Conservation (phyloP, 148 eudicot species). For the Selenicereus undatus region DNA sequence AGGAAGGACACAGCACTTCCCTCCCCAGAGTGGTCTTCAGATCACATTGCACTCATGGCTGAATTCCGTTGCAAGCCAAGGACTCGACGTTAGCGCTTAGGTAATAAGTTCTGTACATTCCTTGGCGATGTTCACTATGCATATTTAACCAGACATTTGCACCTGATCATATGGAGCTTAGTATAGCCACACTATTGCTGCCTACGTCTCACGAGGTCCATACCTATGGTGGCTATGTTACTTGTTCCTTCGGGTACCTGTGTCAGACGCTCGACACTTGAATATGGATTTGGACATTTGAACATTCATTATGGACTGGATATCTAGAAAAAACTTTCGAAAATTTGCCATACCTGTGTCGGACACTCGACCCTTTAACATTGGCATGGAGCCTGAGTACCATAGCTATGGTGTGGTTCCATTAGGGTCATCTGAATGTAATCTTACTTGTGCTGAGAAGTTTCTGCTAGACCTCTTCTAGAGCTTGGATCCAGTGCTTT, state of each 20-base stretch:
- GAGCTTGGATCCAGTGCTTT: no score
- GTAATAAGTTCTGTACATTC: not conserved
- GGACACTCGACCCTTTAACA: no score
- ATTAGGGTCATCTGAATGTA: not conserved
- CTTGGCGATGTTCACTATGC: not conserved
- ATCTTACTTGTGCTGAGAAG: not conserved
- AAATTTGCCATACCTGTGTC: no score
- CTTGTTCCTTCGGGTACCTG: no score
- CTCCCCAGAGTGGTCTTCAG: conserved; percentile 99
- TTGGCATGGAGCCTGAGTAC: no score
- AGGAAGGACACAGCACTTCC: conserved; percentile 99
- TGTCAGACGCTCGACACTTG: no score
- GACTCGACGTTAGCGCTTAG: conserved; percentile 58
- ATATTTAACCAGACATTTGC: not conserved
- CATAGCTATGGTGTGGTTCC: not conserved
- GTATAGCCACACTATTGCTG: not conserved
- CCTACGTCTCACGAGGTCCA: not conserved
- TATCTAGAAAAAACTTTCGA: no score
- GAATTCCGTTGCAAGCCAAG: conserved; percentile 95
- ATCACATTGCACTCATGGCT: conserved; percentile 94
- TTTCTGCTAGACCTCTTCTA: not conserved
- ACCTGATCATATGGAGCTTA: not conserved
- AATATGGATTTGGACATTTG: no score
- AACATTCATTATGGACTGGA: no score
- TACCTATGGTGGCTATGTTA: no score